Evolutionary conservation across 805 yeast species (phyloP).

Genomic region (Kodamaea leandrae): DNA sequence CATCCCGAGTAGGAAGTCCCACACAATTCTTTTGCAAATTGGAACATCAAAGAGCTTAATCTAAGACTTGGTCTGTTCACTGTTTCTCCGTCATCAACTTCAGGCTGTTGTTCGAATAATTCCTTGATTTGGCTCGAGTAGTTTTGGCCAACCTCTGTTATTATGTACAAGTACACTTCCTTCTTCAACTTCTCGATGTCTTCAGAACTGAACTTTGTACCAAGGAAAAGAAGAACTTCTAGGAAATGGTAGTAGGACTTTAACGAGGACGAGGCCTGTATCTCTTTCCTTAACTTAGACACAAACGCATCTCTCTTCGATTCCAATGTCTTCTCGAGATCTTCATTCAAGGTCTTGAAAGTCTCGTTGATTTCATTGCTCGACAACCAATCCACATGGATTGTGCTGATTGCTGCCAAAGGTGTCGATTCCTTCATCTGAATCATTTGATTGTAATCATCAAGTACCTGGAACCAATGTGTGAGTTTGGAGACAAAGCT

Average conservation of each 20-base stretch:
- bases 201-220: conserved; percentile 2
- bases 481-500: neutral
- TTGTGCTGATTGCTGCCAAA: neutral
- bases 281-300: neutral
- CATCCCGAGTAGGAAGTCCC: conserved; percentile 19
- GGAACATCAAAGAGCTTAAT: conserved; percentile 19
- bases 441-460: conserved; percentile 3
- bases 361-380: conserved; percentile 12
- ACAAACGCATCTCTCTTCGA: neutral
- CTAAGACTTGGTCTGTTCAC: conserved; percentile 19
- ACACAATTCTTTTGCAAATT: conserved; percentile 14
- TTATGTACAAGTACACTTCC: neutral
- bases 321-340: conserved; percentile 10
- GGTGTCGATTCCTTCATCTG: conserved; percentile 5
- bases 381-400: conserved; percentile 18
- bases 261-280: conserved; percentile 1
- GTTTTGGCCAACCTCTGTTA: conserved; percentile 5
- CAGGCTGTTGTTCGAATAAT: neutral
- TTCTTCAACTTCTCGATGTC: neutral
- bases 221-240: conserved; percentile 11
- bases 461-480: conserved; percentile 11
- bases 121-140: neutral
- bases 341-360: conserved; percentile 13
- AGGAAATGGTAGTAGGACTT: conserved; percentile 15
- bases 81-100: conserved; percentile 1